Evolutionary conservation across 208 protist genomes (phyloP), one percentile per base, ranked within the genome.

Genomic region (Trypanosoma conorhini): DNA sequence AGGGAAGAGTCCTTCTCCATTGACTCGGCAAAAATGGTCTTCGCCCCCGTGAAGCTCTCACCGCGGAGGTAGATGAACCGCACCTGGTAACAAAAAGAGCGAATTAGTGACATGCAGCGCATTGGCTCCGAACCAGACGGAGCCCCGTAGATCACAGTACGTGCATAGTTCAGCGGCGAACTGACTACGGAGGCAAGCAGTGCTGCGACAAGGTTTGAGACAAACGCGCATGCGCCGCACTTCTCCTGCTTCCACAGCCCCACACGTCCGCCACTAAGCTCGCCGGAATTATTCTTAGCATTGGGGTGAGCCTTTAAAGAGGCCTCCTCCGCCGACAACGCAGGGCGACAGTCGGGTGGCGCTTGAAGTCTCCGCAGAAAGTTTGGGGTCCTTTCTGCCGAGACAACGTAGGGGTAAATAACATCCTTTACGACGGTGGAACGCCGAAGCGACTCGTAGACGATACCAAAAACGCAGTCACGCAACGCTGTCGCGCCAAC

Each of bases 101-200:
- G 82, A 7, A 93, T 74, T 33, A 97, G 81, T 1, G 67, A 58
- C 0, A 72, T 51, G 76, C 87, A 89, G 58, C 87, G 77, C 46
- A 97, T 79, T 13, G 88, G 88, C 40, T 86, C 82, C 7, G 89
- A 84, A 0, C 82, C 81, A 1, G 84, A 65, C 0, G 92, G 88
- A 40, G 88, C 87, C 21, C 88, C 88, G 65, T 97, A 97, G 28
- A 93, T 85, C 15, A 97, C 74, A 8, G 86, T 89, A 19, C 92
- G 86, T 10, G 94, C 85, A 65, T 95, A 97, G 62, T 97, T 97
- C 60, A 95, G 90, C 0, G 92, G 92, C 13, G 92, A 90, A 64
- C 88, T 94, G 60, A 91, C 30, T 9, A 93, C 82, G 26, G 92
- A 95, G 13, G 92, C 92, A 5, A 85, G 48, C 15, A 95, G 52